Evolutionary conservation across 805 yeast species (phyloP), one percentile per base, ranked within the genome.

Genomic region (Clavispora vitiphila): DNA sequence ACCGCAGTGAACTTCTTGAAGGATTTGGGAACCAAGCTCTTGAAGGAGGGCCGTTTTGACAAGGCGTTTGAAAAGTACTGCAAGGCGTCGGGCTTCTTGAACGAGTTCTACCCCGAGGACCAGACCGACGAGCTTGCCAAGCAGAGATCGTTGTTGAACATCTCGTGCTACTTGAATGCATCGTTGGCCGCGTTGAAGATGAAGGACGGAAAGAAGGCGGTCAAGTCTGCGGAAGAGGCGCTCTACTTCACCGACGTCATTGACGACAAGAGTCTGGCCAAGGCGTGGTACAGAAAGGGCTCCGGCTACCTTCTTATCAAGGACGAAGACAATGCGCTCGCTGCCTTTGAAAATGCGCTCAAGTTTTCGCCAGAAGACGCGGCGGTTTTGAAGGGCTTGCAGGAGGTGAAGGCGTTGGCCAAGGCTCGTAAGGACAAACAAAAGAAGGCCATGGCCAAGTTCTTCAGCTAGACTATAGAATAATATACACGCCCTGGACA

Each of bases 231-330:
- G 3, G 69, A 80, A 1, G 78, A 77, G 22, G 96, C 86, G 1
- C 65, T 86, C 29, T 83, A 77, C 39, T 75, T 73, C 20, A 29
- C 32, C 20, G 83, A 77, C 27, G 64, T 62, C 2, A 66, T 80
- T 5, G 86, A 78, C 41, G 83, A 77, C 31, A 76, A 80, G 47
- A 80, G 88, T 18, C 77, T 76, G 59, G 87, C 95, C 14, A 90
- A 90, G 69, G 97, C 96, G 0, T 67, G 78, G 34, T 90, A 81
- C 69, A 81, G 98, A 61, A 81, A 91, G 61, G 96, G 95, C 27
- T 67, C 76, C 56, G 96, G 93, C 1, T 74, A 80, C 54, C 62
- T 78, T 45, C 63, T 75, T 8, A 66, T 72, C 18, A 83, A 83
- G 56, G 81, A 86, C 56, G 82, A 80, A 40, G 91, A 83, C 23